Evolutionary conservation across 1,139 yeast genomes (phyloP).

Genomic region (Hansenula lynferdii): DNA sequence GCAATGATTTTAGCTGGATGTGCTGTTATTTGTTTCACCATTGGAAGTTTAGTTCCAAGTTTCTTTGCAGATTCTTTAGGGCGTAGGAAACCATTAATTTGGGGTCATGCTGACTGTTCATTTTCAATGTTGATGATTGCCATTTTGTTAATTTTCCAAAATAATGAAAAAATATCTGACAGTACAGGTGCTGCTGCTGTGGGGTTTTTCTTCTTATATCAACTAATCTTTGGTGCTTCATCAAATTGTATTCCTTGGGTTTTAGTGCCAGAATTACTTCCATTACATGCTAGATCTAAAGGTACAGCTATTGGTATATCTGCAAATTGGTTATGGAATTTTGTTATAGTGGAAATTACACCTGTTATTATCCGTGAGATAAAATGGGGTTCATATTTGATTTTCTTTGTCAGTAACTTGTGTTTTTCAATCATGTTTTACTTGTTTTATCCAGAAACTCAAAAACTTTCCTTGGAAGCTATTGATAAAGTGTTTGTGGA

Average conservation of each 20-base stretch:
- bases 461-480: conserved; percentile 58
- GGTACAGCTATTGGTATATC: conserved; percentile 42
- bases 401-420: conserved; percentile 36
- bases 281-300: conserved; percentile 38
- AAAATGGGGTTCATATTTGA: conserved; percentile 38
- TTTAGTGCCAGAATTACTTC: conserved; percentile 39
- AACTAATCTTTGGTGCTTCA: conserved; percentile 35
- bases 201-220: conserved; percentile 41
- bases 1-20: conserved; percentile 62
- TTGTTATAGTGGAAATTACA: conserved; percentile 44
- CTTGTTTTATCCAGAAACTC: conserved; percentile 67
- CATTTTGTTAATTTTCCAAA: conserved; percentile 27
- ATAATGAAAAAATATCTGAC: conserved; percentile 23
- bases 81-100: conserved; percentile 37
- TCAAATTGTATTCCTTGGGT: conserved; percentile 39
- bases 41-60: conserved; percentile 60
- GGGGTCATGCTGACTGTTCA: conserved; percentile 38
- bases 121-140: conserved; percentile 32
- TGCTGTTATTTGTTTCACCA: conserved; percentile 55
- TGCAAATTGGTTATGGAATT: conserved; percentile 47
- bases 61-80: conserved; percentile 58
- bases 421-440: conserved; percentile 52
- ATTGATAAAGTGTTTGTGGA: conserved; percentile 33
- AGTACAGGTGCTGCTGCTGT: conserved; percentile 51
- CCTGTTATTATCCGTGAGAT: conserved; percentile 39